Evolutionary conservation across 352 stramenopile genomes (phyloP).

Genomic region (Phytopythium litorale): DNA sequence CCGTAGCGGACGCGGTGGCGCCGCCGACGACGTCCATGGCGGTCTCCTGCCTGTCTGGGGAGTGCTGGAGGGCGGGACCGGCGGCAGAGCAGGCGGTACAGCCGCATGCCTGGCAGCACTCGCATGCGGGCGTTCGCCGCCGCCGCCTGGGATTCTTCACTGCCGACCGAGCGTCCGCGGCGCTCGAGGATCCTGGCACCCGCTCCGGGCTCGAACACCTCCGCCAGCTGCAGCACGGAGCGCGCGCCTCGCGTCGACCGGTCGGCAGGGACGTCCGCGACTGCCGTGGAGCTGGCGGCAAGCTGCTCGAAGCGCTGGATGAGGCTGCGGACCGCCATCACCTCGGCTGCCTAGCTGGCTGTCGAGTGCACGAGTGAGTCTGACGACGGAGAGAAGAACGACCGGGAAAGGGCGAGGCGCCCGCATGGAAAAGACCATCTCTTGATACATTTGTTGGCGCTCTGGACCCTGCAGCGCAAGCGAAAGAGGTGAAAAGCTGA

Average conservation of each 20-base stretch:
- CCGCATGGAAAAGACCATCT: neutral
- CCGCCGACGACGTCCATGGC: neutral
- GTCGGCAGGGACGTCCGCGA: neutral
- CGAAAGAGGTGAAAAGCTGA: neutral
- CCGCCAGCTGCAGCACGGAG: neutral
- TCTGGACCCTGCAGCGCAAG: neutral
- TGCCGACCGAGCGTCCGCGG: neutral
- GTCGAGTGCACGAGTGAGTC: neutral
- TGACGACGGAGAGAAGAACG: neutral
- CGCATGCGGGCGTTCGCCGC: neutral
- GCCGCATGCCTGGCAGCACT: neutral
- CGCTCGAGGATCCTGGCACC: neutral
- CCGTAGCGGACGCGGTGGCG: neutral
- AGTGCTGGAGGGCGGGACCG: neutral
- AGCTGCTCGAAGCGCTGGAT: slow-evolving; percentile 1
- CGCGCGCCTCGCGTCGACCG: neutral
- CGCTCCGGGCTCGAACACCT: neutral
- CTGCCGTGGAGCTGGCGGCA: neutral
- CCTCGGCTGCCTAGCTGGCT: neutral
- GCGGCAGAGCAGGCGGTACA: neutral
- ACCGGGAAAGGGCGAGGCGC: neutral
- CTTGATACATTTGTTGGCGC: slow-evolving; percentile 4
- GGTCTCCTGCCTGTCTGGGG: neutral
- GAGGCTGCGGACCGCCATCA: neutral
- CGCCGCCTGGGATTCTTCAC: neutral